Percentiles rank a stretch among this genome's conserved stretches.
Evolutionary conservation across 768 basidiomycete genomes (phyloP).

Genomic region (Amanita subjunquillea): DNA sequence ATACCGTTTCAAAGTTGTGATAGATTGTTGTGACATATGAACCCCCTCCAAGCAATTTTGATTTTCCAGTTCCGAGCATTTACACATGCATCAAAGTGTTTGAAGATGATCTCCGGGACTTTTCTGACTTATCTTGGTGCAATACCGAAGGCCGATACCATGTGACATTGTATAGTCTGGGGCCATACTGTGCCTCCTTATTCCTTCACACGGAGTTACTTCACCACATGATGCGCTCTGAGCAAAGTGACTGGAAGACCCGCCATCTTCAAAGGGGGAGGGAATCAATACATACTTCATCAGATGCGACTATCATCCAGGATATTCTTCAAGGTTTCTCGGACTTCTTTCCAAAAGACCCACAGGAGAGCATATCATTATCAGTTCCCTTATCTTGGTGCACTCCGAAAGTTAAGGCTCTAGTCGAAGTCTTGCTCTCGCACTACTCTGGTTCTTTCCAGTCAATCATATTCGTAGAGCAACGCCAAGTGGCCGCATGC

Average conservation of each 20-base stretch:
- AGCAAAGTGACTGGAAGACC: slow-evolving; percentile 11
- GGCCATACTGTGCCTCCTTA: slow-evolving; percentile 66
- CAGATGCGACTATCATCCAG: slow-evolving; percentile 19
- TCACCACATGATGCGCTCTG: slow-evolving; percentile 32
- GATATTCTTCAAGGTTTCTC: slow-evolving; percentile 37
- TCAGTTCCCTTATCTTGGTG: slow-evolving; percentile 50
- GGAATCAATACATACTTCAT: slow-evolving; percentile 7
- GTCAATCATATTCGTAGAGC: slow-evolving; percentile 81
- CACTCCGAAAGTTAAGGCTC: slow-evolving; percentile 57
- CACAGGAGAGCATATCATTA: slow-evolving; percentile 23
- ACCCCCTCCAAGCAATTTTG: slow-evolving; percentile 29
- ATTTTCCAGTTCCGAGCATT: slow-evolving; percentile 42
- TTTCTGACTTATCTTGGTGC: slow-evolving; percentile 45
- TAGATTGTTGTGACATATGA: slow-evolving; percentile 52
- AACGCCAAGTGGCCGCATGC: slow-evolving; percentile 67
- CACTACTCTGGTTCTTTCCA: slow-evolving; percentile 54
- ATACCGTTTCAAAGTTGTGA: not conserved
- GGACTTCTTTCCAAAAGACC: slow-evolving; percentile 32
- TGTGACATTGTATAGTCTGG: slow-evolving; percentile 51
- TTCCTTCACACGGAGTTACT: slow-evolving; percentile 57
- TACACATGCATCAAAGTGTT: slow-evolving; percentile 26
- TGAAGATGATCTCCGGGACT: slow-evolving; percentile 33
- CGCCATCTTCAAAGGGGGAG: slow-evolving; percentile 8
- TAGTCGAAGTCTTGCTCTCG: slow-evolving; percentile 51
- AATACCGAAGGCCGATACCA: slow-evolving; percentile 55